phyloP scores from a whole-genome alignment of 2,329 filamentous ascomycete species.

The Aspergillus hortae region DNA sequence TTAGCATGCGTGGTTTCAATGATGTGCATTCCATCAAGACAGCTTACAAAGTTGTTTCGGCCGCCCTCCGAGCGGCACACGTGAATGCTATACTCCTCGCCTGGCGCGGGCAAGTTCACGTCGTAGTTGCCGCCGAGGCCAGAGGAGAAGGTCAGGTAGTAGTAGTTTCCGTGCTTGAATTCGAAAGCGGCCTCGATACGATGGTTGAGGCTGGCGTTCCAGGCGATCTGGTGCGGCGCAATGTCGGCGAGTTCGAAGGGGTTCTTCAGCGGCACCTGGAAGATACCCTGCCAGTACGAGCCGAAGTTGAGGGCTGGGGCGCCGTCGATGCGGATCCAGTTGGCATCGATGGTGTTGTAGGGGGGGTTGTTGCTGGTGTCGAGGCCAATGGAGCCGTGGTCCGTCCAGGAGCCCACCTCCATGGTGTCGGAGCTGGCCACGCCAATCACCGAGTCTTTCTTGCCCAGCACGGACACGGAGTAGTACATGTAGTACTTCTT shows the following conservation, averaged over 20 bases:
- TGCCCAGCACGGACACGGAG: slow-evolving; percentile 59
- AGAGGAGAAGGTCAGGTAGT: slow-evolving; percentile 64
- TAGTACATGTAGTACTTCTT: slow-evolving; percentile 62
- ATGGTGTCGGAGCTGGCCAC: slow-evolving; percentile 49
- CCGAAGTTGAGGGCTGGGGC: slow-evolving; percentile 58
- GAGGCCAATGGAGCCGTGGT: slow-evolving; percentile 33
- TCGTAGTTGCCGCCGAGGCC: slow-evolving; percentile 58
- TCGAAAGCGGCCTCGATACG: slow-evolving; percentile 58
- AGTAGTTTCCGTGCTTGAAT: slow-evolving; percentile 54
- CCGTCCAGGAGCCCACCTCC: slow-evolving; percentile 33
- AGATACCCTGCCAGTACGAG: slow-evolving; percentile 67
- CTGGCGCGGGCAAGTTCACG: slow-evolving; percentile 47
- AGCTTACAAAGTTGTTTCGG: slow-evolving; percentile 51
- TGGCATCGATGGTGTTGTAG: slow-evolving; percentile 62
- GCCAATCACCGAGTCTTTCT: slow-evolving; percentile 60
- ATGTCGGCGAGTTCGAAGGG: slow-evolving; percentile 26
- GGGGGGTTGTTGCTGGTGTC: slow-evolving; percentile 36
- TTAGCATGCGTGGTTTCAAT: slow-evolving; percentile 1
- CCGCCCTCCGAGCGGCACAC: slow-evolving; percentile 57
- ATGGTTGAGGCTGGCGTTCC: slow-evolving; percentile 50
- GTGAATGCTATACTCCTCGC: slow-evolving; percentile 62
- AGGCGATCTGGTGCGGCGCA: slow-evolving; percentile 50
- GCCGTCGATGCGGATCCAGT: slow-evolving; percentile 45
- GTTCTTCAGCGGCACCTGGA: slow-evolving; percentile 51
- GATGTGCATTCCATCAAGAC: too few relatives aligned